Evolutionary conservation across 306 rosid genomes (phyloP).

Genomic region (Fagus crenata): DNA sequence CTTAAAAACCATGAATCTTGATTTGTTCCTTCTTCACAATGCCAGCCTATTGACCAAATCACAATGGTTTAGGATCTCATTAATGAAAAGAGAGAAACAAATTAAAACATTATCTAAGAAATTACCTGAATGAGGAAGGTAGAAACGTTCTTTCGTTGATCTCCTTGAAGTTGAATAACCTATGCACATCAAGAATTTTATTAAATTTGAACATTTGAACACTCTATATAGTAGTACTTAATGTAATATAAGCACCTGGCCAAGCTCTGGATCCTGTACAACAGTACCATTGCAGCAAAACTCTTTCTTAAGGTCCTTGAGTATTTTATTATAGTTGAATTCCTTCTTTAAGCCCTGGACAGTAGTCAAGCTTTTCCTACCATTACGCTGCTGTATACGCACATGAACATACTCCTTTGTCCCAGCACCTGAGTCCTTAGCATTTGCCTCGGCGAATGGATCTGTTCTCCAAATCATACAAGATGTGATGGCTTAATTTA

Average conservation of each 20-base stretch:
- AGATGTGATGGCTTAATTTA: no score
- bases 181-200: neutral
- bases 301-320: slow-evolving; percentile 15
- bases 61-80: neutral
- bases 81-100: neutral
- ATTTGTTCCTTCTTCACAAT: neutral
- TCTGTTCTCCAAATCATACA: neutral
- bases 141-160: slow-evolving; percentile 4
- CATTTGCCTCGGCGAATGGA: slow-evolving; percentile 13
- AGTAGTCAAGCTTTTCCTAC: slow-evolving; percentile 14
- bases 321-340: neutral
- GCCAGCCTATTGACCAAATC: slow-evolving; percentile 1
- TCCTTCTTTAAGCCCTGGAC: slow-evolving; percentile 7
- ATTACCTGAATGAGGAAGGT: slow-evolving; percentile 1
- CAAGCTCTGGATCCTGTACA: slow-evolving; percentile 1
- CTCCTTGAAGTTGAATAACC: slow-evolving; percentile 13
- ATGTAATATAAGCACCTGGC: neutral
- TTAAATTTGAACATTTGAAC: neutral
- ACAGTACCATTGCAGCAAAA: slow-evolving; percentile 14
- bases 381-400: slow-evolving; percentile 5
- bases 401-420: neutral
- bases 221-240: neutral
- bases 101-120: neutral
- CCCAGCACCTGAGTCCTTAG: neutral
- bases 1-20: slow-evolving; percentile 13